These are phyloP conservation scores for Saksenaea vasiformis DNA, from an alignment of 371 early-diverging fungal species.

Conservation along the genomic window DNA sequence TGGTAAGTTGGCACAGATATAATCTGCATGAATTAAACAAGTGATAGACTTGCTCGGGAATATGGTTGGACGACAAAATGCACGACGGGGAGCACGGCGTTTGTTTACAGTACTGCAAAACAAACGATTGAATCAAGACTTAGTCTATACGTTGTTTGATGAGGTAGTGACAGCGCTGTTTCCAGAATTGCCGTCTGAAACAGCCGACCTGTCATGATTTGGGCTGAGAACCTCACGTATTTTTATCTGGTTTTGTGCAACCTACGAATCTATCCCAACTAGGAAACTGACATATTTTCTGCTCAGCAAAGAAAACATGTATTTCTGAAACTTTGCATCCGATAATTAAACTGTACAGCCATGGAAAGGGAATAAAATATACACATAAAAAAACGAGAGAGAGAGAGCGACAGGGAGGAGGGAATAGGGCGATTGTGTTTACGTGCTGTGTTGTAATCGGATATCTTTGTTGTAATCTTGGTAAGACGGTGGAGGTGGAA, in stretches of 20 bases:
- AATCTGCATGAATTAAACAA: constrained; percentile 8
- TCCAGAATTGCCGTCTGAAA: constrained; percentile 52
- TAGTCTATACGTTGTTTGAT: constrained; percentile 75
- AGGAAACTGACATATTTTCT: not conserved
- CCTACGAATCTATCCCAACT: not conserved
- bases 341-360: constrained; percentile 1
- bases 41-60: constrained; percentile 65
- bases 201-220: not conserved
- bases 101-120: constrained; percentile 78
- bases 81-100: constrained; percentile 73
- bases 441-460: constrained; percentile 9
- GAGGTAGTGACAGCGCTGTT: constrained; percentile 71
- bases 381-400: not conserved
- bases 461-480: constrained; percentile 23
- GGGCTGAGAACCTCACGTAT: not conserved
- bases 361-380: not conserved
- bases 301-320: not conserved
- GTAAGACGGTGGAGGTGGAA: constrained; percentile 20
- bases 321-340: not conserved
- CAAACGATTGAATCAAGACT: constrained; percentile 73
- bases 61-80: constrained; percentile 86
- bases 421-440: not conserved
- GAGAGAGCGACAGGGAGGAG: not conserved
- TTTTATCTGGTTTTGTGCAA: not conserved
- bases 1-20: constrained; percentile 31